phyloP scores from a whole-genome alignment of 1,284 basidiomycete species.

The Ustilago sp. region DNA sequence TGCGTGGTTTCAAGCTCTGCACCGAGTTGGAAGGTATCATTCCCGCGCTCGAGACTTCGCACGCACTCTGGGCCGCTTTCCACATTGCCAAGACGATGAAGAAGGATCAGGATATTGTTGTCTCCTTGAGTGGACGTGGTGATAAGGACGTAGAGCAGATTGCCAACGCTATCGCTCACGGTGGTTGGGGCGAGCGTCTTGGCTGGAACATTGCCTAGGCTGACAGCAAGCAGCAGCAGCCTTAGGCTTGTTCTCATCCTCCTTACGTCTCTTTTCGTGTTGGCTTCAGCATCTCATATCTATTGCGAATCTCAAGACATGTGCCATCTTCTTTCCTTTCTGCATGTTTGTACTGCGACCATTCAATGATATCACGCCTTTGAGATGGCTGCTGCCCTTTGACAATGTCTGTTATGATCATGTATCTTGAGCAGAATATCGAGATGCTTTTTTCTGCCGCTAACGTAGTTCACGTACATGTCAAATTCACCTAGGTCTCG shows the following conservation, averaged over 20 bases:
- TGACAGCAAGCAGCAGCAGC: too few species aligned
- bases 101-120: constrained; percentile 87
- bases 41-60: constrained; percentile 93
- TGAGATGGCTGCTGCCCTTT: not conserved
- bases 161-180: constrained; percentile 73
- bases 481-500: too few species aligned
- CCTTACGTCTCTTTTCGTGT: not conserved
- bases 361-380: not conserved
- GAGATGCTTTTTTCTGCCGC: not conserved
- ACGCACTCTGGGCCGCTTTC: constrained; percentile 93
- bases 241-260: not conserved
- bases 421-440: not conserved
- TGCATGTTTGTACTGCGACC: not conserved
- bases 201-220: constrained; percentile 59
- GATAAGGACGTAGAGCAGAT: constrained; percentile 96
- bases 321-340: not conserved
- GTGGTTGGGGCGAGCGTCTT: constrained; percentile 65
- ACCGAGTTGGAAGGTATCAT: constrained; percentile 97
- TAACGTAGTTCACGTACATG: too few species aligned
- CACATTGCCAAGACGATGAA: constrained; percentile 85
- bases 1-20: constrained; percentile 89
- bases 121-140: constrained; percentile 78
- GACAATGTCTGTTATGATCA: not conserved
- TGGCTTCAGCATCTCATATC: not conserved
- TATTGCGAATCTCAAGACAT: not conserved